Base-by-base conservation (phyloP, 164 flowering plant species). In the Warburgia ugandensis region DNA sequence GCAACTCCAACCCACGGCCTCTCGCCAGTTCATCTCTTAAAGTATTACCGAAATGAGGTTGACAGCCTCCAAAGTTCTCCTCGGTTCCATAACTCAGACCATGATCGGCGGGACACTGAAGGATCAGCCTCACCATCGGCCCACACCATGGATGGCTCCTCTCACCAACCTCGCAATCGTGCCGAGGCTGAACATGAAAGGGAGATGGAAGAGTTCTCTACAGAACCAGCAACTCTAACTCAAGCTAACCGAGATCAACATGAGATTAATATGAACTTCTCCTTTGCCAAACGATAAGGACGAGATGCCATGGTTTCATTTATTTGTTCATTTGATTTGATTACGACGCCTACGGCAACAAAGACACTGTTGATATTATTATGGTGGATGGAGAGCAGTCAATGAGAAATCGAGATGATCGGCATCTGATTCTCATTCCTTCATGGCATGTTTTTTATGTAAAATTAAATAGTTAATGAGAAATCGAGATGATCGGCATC, bases 21-120 rank as follows among this genome's bases (percentile, higher is more conserved):
- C 52, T 83, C 91, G 3, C 95, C 88, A 0, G 52, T 73, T 17
- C 83, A 72, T 37, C 81, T 86, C 45, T 52, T 82, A 4, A 75
- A 68, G 12, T 42, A 72, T 37, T 51, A 74, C 59, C 54, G 61
- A 2, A 44, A 57, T 31, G 78, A 72, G 17, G 22, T 29, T 2
- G 85, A 78, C 37, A 75, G 81, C 49, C 4, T 45, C 10, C 78
- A 70, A 31, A 32, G 39, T 5, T 76, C 86, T 4, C 86, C 90
- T 4, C 43, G 57, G 32, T 38, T 33, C 26, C 30, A 63, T 23
- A 69, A 67, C 32, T 54, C 45, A 41, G 78, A 72, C 14, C 6
- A 48, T 0, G 73, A 70, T 1, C 49, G 58, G 1, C 71, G 64
- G 74, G 79, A 79, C 0, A 54, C 52, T 20, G 74, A 79, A 26